Conservation (phyloP, 2,329 filamentous ascomycete species). For the Penicillium sp. region DNA sequence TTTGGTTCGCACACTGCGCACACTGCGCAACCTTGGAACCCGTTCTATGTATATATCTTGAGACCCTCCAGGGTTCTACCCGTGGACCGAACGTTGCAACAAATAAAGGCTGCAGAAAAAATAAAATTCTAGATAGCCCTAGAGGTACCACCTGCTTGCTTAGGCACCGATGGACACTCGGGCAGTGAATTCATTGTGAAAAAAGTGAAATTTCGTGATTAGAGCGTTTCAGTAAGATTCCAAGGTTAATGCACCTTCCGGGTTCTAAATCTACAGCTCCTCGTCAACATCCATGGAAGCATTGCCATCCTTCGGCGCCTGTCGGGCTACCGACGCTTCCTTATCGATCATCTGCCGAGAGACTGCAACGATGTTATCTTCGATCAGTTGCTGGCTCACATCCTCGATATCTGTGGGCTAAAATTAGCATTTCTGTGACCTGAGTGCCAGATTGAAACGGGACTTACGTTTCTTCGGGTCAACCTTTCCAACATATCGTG, state of each 20-base stretch:
- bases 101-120: too few relatives aligned
- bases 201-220: conserved; percentile 19
- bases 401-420: conserved; percentile 75
- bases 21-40: too few relatives aligned
- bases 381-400: conserved; percentile 92
- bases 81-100: too few relatives aligned
- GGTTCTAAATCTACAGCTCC: conserved; percentile 41
- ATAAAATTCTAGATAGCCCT: neutral
- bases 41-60: too few relatives aligned
- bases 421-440: conserved; percentile 19
- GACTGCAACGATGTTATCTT: conserved; percentile 99
- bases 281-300: conserved; percentile 70
- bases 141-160: neutral
- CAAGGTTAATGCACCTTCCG: conserved; percentile 3
- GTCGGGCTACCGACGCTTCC: conserved; percentile 86
- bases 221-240: conserved; percentile 18
- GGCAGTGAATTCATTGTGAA: neutral
- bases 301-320: conserved; percentile 43
- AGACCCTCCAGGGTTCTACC: too few relatives aligned
- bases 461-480: conserved; percentile 90
- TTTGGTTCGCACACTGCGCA: too few relatives aligned
- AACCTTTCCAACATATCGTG: conserved; percentile 96
- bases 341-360: conserved; percentile 99
- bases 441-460: neutral
- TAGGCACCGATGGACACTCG: too few relatives aligned